Conservation (phyloP, 2,329 filamentous ascomycete genomes). For the Thelonectria olida region DNA sequence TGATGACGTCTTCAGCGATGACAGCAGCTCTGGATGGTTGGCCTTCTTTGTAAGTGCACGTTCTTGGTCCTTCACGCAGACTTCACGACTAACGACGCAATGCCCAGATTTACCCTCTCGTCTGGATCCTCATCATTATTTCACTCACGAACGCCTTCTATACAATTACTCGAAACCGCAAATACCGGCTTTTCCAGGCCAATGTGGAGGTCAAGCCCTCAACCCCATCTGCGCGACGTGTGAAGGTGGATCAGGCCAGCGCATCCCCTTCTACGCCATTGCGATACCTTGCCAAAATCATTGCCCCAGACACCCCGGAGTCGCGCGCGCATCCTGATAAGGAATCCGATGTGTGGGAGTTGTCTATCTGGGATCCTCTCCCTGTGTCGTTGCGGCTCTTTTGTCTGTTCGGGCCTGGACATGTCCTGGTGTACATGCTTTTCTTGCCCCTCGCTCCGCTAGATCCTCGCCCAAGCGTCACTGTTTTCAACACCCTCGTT, state of each 20-base stretch:
- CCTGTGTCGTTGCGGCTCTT: conserved; percentile 85
- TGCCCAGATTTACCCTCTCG: conserved; percentile 71
- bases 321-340: conserved; percentile 85
- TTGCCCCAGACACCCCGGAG: conserved; percentile 77
- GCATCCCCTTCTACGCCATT: conserved; percentile 79
- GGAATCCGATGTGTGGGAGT: conserved; percentile 90
- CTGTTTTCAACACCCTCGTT: conserved; percentile 83
- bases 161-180: conserved; percentile 81
- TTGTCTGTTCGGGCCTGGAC: conserved; percentile 91
- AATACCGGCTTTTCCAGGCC: conserved; percentile 91
- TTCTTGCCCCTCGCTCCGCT: conserved; percentile 81
- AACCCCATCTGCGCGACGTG: conserved; percentile 88
- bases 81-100: conserved; percentile 18
- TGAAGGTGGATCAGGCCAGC: conserved; percentile 80
- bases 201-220: conserved; percentile 78
- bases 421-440: conserved; percentile 89
- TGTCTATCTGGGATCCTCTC: conserved; percentile 92
- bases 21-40: conserved; percentile 71
- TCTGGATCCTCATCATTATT: conserved; percentile 73
- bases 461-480: conserved; percentile 85
- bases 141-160: conserved; percentile 83
- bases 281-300: conserved; percentile 73
- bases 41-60: conserved; percentile 58
- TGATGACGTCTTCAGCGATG: conserved; percentile 89
- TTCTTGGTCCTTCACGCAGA: conserved; percentile 3